Base-by-base conservation (phyloP, 805 yeast genomes). In the Metschnikowia rubicola region DNA sequence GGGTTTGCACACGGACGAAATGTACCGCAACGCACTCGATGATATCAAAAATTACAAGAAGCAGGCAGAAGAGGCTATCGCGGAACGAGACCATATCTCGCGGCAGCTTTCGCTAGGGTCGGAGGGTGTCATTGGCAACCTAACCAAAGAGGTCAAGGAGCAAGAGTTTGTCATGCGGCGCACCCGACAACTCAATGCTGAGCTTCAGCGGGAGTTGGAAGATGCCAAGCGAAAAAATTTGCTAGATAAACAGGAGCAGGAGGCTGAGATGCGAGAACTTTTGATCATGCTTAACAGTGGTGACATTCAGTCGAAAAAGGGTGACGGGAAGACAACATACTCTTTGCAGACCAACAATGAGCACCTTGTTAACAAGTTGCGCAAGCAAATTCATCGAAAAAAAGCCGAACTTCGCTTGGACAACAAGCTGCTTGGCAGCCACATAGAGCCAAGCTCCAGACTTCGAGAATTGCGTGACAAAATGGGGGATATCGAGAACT, bases 401-500 rank as follows among this genome's bases (percentile, higher is more conserved):
- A 75, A 72, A 47, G 70, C 76, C 2, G 82, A 77, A 51, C 70
- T 68, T 56, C 78, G 60, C 56, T 63, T 61, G 41, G 82, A 73
- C 41, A 75, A 70, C 49, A 62, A 71, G 37, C 66, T 67, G 54
- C 76, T 70, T 67, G 81, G 80, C 41, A 60, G 77, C 10, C 72
- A 75, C 29, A 78, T 83, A 28, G 96, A 88, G 61, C 96, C 96
- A 3, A 85, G 86, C 57, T 78, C 86, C 3, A 73, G 92, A 53
- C 67, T 90, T 43, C 75, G 94, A 50, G 83, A 80, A 37, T 72
- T 91, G 56, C 74, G 96, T 46, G 88, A 84, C 57, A 79, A 84
- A 61, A 89, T 89, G 96, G 95, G 87, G 49, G 84, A 80, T 52
- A 74, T 91, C 44, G 96, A 88, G 61, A 78, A 79, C 40, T 87